Evolutionary conservation across 1,139 yeast genomes (phyloP).

Genomic region (Blastobotrys raffinosifermentans): DNA sequence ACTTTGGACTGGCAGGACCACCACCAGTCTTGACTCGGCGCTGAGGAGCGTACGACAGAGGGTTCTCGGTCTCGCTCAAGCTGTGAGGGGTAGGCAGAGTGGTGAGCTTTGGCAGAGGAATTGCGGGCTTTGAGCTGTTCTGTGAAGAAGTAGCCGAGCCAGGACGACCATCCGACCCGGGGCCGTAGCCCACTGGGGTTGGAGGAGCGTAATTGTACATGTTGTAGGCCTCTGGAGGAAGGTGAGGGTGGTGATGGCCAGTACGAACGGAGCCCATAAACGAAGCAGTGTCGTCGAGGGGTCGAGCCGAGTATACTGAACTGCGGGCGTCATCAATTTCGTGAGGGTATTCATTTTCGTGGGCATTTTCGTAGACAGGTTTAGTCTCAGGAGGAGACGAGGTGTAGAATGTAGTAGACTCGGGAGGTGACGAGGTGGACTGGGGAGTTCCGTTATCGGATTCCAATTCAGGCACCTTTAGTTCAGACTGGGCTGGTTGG

Average conservation of each 20-base stretch:
- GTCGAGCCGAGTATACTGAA: not conserved
- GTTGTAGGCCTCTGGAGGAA: not conserved
- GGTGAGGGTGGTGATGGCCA: not conserved
- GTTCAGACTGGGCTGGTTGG: too few species aligned
- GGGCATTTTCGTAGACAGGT: not conserved
- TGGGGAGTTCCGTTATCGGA: not conserved
- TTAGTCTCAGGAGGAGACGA: not conserved
- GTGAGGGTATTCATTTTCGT: not conserved
- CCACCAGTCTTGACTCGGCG: conserved; percentile 12
- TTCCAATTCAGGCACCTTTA: not conserved
- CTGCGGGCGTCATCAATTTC: not conserved
- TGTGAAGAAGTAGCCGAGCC: conserved; percentile 2
- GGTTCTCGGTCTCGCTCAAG: conserved; percentile 26
- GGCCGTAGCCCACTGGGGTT: not conserved
- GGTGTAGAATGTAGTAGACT: not conserved
- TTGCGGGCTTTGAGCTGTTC: conserved; percentile 12
- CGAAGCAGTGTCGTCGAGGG: not conserved
- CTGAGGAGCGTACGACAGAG: conserved; percentile 29
- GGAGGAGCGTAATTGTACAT: not conserved
- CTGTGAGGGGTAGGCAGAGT: conserved; percentile 31
- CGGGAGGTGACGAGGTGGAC: conserved; percentile 1
- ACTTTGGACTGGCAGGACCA: not conserved
- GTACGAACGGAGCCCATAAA: not conserved
- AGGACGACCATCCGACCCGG: conserved; percentile 4
- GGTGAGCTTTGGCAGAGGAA: conserved; percentile 21